Base-by-base conservation (phyloP, 225 moss, liverwort and hornwort species). In the Polytrichum commune region DNA sequence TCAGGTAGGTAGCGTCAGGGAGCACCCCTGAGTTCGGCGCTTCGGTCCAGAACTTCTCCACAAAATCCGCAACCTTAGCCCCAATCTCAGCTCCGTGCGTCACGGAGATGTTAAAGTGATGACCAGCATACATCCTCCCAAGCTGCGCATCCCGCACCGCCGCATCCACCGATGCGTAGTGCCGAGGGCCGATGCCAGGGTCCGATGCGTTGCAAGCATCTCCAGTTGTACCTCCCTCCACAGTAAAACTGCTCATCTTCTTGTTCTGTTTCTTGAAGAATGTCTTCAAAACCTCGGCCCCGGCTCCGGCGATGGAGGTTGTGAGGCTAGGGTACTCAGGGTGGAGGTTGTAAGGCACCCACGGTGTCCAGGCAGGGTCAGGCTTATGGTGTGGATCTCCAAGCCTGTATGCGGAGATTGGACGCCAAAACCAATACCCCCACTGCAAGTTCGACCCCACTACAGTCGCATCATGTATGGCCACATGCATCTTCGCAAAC, bases 401-500 rank as follows among this genome's bases (percentile, higher is more conserved):
- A 1, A 22, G 25, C 23, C 8, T 30, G 64, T 19, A 73, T 29
- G 72, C 64, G 10, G 63, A 63, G 19, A 1, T 7, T 2, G 72
- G 55, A n/a, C 73, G 32, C 71, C 71, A 64, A 24, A n/a, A 73
- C 72, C 72, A 73, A 16, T 53, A 73, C 16, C 28, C 55, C 54
- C 54, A 73, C 16, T 73, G 72, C 55, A 73, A 38, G 2, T 63
- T 63, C 13, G 54, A 53, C 5, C 19, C 46, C 0, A 73, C 8
- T 1, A 73, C 30, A 18, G 29, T n/a, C 1, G 72, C 64, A 18
- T 73, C 64, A 22, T 73, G 64, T 19, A 64, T 19, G 5, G 64
- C 18, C 9, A 64, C 64, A 64, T 30, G 19, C 18, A 64, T 24
- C 23, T 74, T 57, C 24, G 73, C 66, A 33, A 64, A 66, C 7